Evolutionary conservation across 2,329 filamentous ascomycete species (phyloP), one percentile per base, ranked within the genome.

Genomic region (Aureobasidium sp.): DNA sequence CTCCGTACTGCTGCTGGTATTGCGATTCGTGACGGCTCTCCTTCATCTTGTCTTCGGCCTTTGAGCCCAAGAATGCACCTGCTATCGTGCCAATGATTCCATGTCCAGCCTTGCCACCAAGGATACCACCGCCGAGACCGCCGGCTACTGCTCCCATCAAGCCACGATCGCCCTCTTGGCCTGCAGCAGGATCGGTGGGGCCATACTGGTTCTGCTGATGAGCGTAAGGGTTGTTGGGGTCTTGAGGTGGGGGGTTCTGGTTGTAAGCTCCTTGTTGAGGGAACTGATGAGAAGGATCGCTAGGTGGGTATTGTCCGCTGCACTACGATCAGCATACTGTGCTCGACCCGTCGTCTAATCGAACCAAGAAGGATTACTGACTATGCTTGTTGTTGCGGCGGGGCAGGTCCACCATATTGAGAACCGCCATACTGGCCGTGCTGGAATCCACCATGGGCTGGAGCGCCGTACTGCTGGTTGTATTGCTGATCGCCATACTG

Each of bases 81-180:
- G 81, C 80, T 30, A 86, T 69, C 0, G 82, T 79, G 10, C 82
- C 82, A 9, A 86, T 70, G 34, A 86, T 72, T 3, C 81, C 81
- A 66, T 83, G 81, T 16, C 81, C 79, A 66, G 81, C 76, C 69
- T 83, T 83, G 67, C 78, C 75, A n/a, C 83, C 83, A 6, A 82
- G 74, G 64, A 81, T 79, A 32, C 79, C 80, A 1, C 83, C 84
- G 4, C 82, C 81, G 3, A 81, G 76, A 45, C 80, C 83, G 47
- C 84, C 84, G 15, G 79, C 80, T 4, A 85, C 70, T 3, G 82
- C 79, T 50, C 83, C 81, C 67, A 81, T 78, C 5, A 86, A 73
- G 39, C 83, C 83, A 61, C 83, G 79, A 64, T 86, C 83, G 53
- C 78, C 81, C 53, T 82, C 80, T 52, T 74, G 76, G 41, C 78